phyloP scores from a whole-genome alignment of 2,329 filamentous ascomycete species.

The Pyrenophora seminiperda region DNA sequence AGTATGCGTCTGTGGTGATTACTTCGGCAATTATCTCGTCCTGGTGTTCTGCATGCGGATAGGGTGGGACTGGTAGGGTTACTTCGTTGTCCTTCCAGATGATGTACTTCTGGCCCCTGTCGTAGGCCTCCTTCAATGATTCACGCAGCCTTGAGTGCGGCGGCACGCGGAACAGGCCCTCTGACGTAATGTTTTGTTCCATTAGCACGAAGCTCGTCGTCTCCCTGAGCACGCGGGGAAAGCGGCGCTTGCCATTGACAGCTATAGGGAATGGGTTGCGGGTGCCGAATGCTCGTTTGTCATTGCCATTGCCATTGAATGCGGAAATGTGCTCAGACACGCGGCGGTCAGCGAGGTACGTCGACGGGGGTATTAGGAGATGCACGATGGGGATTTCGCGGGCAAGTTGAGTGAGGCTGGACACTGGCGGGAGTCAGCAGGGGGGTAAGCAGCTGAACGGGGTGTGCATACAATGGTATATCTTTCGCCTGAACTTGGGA shows the following conservation, averaged over 20 bases:
- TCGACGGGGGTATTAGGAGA: conserved; percentile 59
- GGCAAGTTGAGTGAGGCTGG: conserved; percentile 56
- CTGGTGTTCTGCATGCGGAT: conserved; percentile 42
- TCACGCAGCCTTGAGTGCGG: conserved; percentile 57
- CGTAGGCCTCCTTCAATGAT: conserved; percentile 60
- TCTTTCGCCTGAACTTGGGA: conserved; percentile 63
- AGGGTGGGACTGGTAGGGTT: conserved; percentile 41
- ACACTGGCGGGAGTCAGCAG: conserved; percentile 47
- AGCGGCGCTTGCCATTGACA: conserved; percentile 52
- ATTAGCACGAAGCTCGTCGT: conserved; percentile 58
- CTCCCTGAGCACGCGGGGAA: conserved; percentile 60
- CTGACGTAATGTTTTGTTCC: conserved; percentile 54
- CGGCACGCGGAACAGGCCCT: conserved; percentile 61
- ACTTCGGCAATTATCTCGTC: conserved; percentile 54
- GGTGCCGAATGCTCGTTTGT: conserved; percentile 55
- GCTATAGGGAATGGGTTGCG: conserved; percentile 55
- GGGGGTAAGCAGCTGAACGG: neutral
- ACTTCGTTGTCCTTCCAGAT: conserved; percentile 56
- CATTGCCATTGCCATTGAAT: conserved; percentile 54
- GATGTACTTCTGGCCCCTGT: conserved; percentile 60
- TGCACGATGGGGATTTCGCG: conserved; percentile 58
- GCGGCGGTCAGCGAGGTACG: conserved; percentile 60
- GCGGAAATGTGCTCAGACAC: conserved; percentile 55
- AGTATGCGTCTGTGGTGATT: conserved; percentile 57
- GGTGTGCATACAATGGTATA: conserved; percentile 56